Percentiles rank a stretch among this genome's conserved stretches.
phyloP scores from a whole-genome alignment of 2,329 filamentous ascomycete species.

The Sphaerulina musiva region DNA sequence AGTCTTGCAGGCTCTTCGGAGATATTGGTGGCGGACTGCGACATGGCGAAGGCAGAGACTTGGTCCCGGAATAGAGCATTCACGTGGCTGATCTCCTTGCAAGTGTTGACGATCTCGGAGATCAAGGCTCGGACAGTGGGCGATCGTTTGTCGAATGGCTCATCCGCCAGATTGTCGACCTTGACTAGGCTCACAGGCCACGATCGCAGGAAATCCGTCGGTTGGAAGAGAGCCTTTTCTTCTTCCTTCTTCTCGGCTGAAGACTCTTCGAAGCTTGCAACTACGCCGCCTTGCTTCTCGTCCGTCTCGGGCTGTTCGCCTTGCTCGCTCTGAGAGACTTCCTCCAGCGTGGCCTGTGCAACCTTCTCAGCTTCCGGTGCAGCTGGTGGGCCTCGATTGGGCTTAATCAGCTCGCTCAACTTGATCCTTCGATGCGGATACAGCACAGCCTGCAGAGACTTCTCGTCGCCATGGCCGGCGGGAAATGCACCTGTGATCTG shows the following conservation, averaged over 20 bases:
- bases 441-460: slow-evolving; percentile 77
- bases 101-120: slow-evolving; percentile 97
- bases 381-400: slow-evolving; percentile 44
- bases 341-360: slow-evolving; percentile 45
- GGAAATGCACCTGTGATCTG: slow-evolving; percentile 97
- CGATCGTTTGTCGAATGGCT: slow-evolving; percentile 84
- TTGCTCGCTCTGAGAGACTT: slow-evolving; percentile 3
- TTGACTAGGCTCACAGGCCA: slow-evolving; percentile 92
- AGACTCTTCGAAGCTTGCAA: slow-evolving; percentile 91
- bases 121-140: slow-evolving; percentile 84
- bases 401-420: slow-evolving; percentile 74
- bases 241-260: slow-evolving; percentile 48
- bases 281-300: slow-evolving; percentile 84
- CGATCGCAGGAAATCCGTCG: slow-evolving; percentile 83
- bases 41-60: slow-evolving; percentile 94
- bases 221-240: slow-evolving; percentile 53
- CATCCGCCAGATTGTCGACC: slow-evolving; percentile 84
- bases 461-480: slow-evolving; percentile 68
- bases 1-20: slow-evolving; percentile 91
- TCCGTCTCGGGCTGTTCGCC: slow-evolving; percentile 38
- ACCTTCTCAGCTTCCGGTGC: slow-evolving; percentile 48
- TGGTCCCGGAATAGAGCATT: slow-evolving; percentile 96
- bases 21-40: slow-evolving; percentile 88
- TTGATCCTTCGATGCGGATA: slow-evolving; percentile 94
- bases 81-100: slow-evolving; percentile 90